These are phyloP conservation scores for Neurospora sp. DNA, from an alignment of 495 filamentous ascomycete genomes.

Conservation along the genomic window DNA sequence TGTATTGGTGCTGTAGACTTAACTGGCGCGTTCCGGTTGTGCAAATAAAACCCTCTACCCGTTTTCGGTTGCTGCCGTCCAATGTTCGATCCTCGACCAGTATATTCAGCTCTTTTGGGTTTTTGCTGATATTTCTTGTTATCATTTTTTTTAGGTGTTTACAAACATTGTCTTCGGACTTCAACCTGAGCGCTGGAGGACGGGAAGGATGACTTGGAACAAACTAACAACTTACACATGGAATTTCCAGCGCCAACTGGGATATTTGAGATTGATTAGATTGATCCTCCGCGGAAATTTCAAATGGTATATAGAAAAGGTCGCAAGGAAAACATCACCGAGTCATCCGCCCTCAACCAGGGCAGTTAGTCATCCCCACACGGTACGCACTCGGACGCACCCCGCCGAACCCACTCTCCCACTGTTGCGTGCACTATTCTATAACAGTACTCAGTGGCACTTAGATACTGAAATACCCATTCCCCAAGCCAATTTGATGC, in stretches of 20 bases:
- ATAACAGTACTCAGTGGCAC: neutral
- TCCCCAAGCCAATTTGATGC: no score
- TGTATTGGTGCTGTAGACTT: no score
- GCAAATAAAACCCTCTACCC: no score
- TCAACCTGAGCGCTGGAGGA: neutral
- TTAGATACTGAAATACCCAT: neutral
- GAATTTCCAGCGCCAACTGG: no score
- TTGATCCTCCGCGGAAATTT: no score
- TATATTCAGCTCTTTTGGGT: no score
- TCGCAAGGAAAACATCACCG: neutral
- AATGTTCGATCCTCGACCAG: no score
- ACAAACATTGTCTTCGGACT: no score
- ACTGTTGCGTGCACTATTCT: neutral
- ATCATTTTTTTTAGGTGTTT: no score
- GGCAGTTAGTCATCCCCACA: neutral
- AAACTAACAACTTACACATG: neutral
- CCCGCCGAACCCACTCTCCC: neutral
- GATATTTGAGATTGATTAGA: neutral
- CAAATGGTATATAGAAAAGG: neutral
- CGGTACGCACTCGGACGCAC: neutral
- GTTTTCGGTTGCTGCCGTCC: no score
- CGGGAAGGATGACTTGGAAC: neutral
- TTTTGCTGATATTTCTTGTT: no score
- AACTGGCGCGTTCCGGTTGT: no score
- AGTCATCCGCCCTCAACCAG: neutral